A percentile compares a stretch with the other conserved stretches of the same genome.
These are phyloP conservation scores for Penicillium robsamsonii DNA, from an alignment of 495 filamentous ascomycete species.

Conservation along the genomic window DNA sequence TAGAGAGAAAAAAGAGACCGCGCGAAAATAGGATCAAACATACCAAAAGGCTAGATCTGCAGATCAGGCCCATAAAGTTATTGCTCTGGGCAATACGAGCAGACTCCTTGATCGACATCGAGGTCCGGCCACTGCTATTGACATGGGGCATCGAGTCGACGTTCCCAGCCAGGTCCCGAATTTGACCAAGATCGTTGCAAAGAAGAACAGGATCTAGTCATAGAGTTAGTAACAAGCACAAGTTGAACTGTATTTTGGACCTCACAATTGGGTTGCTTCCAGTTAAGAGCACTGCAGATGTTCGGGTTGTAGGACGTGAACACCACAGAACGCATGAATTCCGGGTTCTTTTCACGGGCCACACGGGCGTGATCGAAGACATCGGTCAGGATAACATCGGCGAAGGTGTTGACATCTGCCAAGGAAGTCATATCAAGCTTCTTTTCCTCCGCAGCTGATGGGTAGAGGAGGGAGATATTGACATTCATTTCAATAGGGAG, in stretches of 20 bases:
- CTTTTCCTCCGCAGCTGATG: slow-evolving; percentile 68
- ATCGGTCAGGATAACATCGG: slow-evolving; percentile 74
- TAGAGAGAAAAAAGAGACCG: background rate
- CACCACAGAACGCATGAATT: slow-evolving; percentile 77
- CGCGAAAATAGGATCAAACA: slow-evolving; percentile 27
- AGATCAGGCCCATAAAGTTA: slow-evolving; percentile 97
- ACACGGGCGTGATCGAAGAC: slow-evolving; percentile 89
- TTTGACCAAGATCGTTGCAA: slow-evolving; percentile 81
- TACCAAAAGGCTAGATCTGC: slow-evolving; percentile 80
- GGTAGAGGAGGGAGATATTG: slow-evolving; percentile 84
- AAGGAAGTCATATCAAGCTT: slow-evolving; percentile 64
- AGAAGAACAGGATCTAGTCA: slow-evolving; percentile 79
- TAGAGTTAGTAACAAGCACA: slow-evolving; percentile 6
- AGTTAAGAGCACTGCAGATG: slow-evolving; percentile 90
- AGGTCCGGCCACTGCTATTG: slow-evolving; percentile 63
- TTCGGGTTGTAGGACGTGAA: slow-evolving; percentile 88
- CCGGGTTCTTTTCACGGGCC: slow-evolving; percentile 64
- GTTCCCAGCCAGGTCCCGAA: slow-evolving; percentile 48
- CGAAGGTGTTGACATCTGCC: slow-evolving; percentile 81
- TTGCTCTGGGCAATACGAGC: slow-evolving; percentile 91
- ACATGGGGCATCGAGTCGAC: slow-evolving; percentile 41
- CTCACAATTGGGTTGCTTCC: slow-evolving; percentile 98
- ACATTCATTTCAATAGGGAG: slow-evolving; percentile 77
- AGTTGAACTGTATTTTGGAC: slow-evolving; percentile 1
- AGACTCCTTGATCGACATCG: slow-evolving; percentile 88